Evolutionary conservation across 495 filamentous ascomycete species (phyloP).

Genomic region (Xylaria intraflava): DNA sequence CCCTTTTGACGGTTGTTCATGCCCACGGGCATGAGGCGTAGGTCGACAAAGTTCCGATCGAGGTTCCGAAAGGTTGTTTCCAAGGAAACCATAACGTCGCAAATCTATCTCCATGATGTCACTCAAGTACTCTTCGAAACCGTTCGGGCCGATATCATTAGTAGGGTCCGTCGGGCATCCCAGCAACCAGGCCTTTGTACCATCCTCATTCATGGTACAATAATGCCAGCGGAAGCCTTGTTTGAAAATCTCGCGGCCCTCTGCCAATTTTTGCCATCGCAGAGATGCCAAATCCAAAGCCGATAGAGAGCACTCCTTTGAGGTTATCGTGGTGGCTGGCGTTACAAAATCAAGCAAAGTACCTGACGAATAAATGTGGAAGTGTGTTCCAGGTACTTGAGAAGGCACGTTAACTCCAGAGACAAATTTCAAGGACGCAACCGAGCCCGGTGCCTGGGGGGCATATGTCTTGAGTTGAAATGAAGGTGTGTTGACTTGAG

Average conservation of each 20-base stretch:
- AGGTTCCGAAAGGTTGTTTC: constrained; percentile 63
- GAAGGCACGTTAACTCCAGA: constrained; percentile 83
- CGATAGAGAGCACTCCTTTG: constrained; percentile 83
- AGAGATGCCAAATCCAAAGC: constrained; percentile 77
- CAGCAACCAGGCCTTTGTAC: constrained; percentile 93
- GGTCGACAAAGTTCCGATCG: constrained; percentile 51
- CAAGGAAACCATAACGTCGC: constrained; percentile 73
- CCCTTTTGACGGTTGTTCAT: constrained; percentile 51
- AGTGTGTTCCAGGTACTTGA: constrained; percentile 83
- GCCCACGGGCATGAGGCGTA: constrained; percentile 31
- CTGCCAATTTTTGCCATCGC: constrained; percentile 88
- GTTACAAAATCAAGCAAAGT: constrained; percentile 90
- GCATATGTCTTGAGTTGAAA: constrained; percentile 64
- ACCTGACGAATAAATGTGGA: constrained; percentile 89
- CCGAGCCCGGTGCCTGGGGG: constrained; percentile 67
- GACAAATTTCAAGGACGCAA: constrained; percentile 81
- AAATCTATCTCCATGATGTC: constrained; percentile 90
- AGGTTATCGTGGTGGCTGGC: constrained; percentile 72
- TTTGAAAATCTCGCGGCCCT: constrained; percentile 86
- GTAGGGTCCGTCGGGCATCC: constrained; percentile 70
- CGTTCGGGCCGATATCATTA: constrained; percentile 47
- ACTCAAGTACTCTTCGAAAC: constrained; percentile 79
- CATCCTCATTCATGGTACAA: constrained; percentile 85
- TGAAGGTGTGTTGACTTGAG: constrained; percentile 69
- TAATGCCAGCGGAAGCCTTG: constrained; percentile 93